Evolutionary conservation across 139 green algal species (phyloP).

Genomic region (Chlamydomonas sp.): DNA sequence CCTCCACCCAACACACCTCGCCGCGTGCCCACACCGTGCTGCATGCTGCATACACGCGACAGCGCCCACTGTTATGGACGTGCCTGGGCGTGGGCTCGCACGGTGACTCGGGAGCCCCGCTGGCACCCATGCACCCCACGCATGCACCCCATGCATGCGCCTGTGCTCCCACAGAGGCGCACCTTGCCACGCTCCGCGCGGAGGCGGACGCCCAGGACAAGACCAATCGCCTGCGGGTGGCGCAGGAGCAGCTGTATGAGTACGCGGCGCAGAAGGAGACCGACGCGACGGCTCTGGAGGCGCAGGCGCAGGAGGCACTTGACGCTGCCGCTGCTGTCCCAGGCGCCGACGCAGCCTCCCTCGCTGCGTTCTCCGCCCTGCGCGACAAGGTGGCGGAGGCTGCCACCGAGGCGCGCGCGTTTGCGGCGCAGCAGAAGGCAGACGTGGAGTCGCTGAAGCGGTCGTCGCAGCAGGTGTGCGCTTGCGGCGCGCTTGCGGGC

Average conservation of each 20-base stretch:
- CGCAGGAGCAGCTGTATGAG: constrained; percentile 72
- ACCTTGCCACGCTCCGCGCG: constrained; percentile 52
- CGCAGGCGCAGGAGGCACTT: background rate
- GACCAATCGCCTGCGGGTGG: constrained; percentile 52
- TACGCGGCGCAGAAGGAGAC: constrained; percentile 58
- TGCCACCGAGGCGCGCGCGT: constrained; percentile 44
- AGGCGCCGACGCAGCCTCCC: background rate
- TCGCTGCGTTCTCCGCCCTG: constrained; percentile 4
- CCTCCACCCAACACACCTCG: too few relatives aligned
- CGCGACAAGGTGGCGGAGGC: constrained; percentile 30
- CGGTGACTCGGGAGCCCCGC: background rate
- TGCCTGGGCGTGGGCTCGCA: too few relatives aligned
- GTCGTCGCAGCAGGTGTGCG: constrained; percentile 42
- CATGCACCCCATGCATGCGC: background rate
- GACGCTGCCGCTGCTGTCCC: background rate
- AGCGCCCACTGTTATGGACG: background rate
- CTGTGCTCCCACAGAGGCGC: constrained; percentile 49
- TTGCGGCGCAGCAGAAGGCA: constrained; percentile 42
- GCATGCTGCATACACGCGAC: too few relatives aligned
- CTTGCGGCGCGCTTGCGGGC: too few relatives aligned
- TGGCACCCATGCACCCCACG: background rate
- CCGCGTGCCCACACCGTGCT: too few relatives aligned
- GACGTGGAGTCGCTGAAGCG: constrained; percentile 62
- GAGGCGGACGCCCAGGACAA: constrained; percentile 61
- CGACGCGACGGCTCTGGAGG: background rate